Base-by-base conservation (phyloP, 805 yeast species). In the Isabelozyma pseudorhagii region DNA sequence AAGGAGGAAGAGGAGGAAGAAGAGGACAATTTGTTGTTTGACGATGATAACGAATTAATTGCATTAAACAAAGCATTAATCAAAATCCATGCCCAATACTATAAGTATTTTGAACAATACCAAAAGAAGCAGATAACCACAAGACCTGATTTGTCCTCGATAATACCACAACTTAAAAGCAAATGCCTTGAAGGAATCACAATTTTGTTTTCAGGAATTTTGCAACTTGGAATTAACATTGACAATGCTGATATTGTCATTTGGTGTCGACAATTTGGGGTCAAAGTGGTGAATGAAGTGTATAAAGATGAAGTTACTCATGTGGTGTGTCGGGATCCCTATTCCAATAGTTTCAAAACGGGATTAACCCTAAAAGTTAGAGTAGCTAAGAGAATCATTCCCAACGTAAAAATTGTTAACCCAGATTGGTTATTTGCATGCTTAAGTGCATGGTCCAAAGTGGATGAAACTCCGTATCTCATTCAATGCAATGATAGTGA, bases 211-310 rank as follows among this genome's bases (percentile, higher is more conserved):
- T 87, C 96, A 4, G 97, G 98, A 0, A 77, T 93, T n/a, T 78
- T 94, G 18, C 97, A 97, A 1, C 63, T 89, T n/a, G 94, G 94
- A 1, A 76, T 84, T 10, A 79, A 82, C 48, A 69, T 88, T 14
- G 84, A 86, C 46, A 70, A 77, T 34, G 94, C 96, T 4, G 97
- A 90, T 62, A 88, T 94, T 42, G 97, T 92, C 1, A 82, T 85
- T 18, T 93, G 98, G 97, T 88, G 93, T 10, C 80, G 81, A 45
- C 89, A 92, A 48, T 93, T 93, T 75, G 99, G 99, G 1, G 97
- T 97, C 0, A 75, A 75, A 2, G 91, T 93, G 7, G 86, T 86
- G 1, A 74, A 83, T 3, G 91, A 89, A 50, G 84, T 87, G 21
- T 75, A 80, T 43, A 28, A 28, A 28, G 81, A 82, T 14, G 72